Conservation (phyloP, 495 filamentous ascomycete genomes). For the Aspergillus asperescens region DNA sequence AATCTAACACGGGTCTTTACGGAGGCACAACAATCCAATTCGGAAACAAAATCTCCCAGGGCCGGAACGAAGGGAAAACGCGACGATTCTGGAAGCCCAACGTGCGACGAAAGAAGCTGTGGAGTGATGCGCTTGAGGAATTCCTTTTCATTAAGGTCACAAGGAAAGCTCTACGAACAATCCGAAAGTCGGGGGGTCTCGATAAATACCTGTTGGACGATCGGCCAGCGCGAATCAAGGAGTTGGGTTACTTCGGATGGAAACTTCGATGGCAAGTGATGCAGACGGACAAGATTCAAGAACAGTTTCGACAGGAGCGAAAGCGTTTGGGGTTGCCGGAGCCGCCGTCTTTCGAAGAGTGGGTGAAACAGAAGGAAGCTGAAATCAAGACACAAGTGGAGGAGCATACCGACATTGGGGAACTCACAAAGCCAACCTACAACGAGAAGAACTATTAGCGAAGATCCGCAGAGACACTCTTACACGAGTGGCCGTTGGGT, state of each 20-base stretch:
- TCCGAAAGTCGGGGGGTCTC: constrained; percentile 80
- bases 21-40: constrained; percentile 71
- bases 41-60: constrained; percentile 82
- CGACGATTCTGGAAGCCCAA: constrained; percentile 85
- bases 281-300: constrained; percentile 60
- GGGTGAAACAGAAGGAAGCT: constrained; percentile 34
- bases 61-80: constrained; percentile 71
- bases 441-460: constrained; percentile 28
- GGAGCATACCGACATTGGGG: constrained; percentile 34
- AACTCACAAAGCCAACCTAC: constrained; percentile 33
- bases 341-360: constrained; percentile 38
- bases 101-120: constrained; percentile 72
- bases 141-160: constrained; percentile 71
- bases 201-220: constrained; percentile 83
- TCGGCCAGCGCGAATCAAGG: constrained; percentile 67
- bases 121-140: constrained; percentile 57
- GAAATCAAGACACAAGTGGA: constrained; percentile 31
- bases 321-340: constrained; percentile 43
- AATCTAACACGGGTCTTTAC: constrained; percentile 83
- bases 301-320: constrained; percentile 54
- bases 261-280: constrained; percentile 77
- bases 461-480: constrained; percentile 5
- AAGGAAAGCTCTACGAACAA: constrained; percentile 71
- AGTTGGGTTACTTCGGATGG: constrained; percentile 86
- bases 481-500: constrained; percentile 22